Percentiles rank a stretch among this genome's conserved stretches.
Conservation (phyloP, 164 flowering plant species). For the Tetrastigma voinierianum region DNA sequence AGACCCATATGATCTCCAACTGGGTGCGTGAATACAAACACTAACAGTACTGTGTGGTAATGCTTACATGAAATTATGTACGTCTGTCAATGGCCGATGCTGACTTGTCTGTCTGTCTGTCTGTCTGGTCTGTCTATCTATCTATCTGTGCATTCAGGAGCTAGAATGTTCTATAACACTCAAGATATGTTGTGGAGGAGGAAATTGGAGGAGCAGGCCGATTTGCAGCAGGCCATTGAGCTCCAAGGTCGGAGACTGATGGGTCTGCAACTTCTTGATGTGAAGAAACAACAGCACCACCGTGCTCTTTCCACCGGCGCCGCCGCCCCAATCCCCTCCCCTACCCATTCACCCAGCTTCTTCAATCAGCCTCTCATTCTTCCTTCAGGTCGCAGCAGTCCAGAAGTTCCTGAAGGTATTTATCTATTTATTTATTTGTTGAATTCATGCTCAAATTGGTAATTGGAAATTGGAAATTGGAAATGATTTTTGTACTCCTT, state of each 20-base stretch:
- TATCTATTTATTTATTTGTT: background rate
- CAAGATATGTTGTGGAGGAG: slow-evolving; percentile 59
- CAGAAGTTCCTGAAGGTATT: slow-evolving; percentile 33
- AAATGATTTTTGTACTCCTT: background rate
- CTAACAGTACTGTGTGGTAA: too few species aligned
- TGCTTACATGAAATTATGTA: too few species aligned
- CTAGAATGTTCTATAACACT: slow-evolving; percentile 45
- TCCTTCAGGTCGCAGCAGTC: slow-evolving; percentile 21
- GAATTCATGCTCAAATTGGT: too few species aligned
- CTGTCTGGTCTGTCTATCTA: background rate
- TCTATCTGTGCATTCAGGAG: slow-evolving; percentile 25
- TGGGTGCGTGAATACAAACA: slow-evolving; percentile 40
- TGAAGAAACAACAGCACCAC: slow-evolving; percentile 45
- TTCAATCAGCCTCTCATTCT: slow-evolving; percentile 21
- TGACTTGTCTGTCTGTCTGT: background rate
- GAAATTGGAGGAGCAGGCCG: slow-evolving; percentile 59
- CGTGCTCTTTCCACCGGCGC: slow-evolving; percentile 44
- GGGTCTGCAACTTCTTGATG: slow-evolving; percentile 60
- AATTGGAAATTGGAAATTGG: too few species aligned
- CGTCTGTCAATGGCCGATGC: background rate
- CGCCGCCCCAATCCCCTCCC: slow-evolving; percentile 41
- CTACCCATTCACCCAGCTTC: slow-evolving; percentile 31
- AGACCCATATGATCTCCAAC: slow-evolving; percentile 71
- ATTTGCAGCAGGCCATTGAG: slow-evolving; percentile 60
- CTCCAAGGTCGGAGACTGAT: slow-evolving; percentile 51